These are phyloP conservation scores for Entomophthora muscae DNA, from an alignment of 371 early-diverging fungal genomes.

Conservation along the genomic window DNA sequence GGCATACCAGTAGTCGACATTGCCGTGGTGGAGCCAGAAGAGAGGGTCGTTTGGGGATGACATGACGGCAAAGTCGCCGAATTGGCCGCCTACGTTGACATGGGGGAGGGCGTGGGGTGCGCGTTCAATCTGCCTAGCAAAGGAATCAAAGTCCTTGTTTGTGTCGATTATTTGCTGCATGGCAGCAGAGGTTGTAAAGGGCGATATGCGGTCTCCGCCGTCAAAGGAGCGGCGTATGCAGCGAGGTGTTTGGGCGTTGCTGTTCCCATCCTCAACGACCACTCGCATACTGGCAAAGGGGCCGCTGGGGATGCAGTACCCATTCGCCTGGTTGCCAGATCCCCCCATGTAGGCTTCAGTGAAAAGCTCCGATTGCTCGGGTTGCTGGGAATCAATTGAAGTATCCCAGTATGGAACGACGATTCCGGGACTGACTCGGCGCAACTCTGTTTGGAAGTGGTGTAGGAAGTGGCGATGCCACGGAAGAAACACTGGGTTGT, in stretches of 20 bases:
- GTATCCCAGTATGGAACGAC: constrained; percentile 6
- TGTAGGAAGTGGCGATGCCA: constrained; percentile 7
- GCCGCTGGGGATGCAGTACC: background rate
- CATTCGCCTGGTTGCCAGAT: background rate
- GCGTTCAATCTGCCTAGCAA: background rate
- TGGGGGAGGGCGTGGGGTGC: background rate
- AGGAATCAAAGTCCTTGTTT: background rate
- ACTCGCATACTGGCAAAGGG: background rate
- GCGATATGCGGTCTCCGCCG: background rate
- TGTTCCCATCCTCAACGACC: background rate
- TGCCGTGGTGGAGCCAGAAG: constrained; percentile 6
- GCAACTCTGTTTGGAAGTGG: background rate
- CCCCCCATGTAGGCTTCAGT: background rate
- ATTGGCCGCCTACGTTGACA: background rate
- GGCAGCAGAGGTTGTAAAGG: background rate
- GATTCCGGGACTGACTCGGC: background rate
- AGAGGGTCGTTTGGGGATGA: constrained; percentile 7
- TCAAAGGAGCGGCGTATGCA: background rate
- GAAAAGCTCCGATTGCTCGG: background rate
- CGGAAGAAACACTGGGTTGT: constrained; percentile 3
- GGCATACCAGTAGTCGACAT: constrained; percentile 2
- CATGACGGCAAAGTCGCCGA: background rate
- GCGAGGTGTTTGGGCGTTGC: too few relatives aligned
- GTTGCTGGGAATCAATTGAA: background rate
- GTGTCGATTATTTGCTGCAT: background rate